These are phyloP conservation scores for Rhexocercosporidium sp. DNA, from an alignment of 2,329 filamentous ascomycete species.

Conservation along the genomic window DNA sequence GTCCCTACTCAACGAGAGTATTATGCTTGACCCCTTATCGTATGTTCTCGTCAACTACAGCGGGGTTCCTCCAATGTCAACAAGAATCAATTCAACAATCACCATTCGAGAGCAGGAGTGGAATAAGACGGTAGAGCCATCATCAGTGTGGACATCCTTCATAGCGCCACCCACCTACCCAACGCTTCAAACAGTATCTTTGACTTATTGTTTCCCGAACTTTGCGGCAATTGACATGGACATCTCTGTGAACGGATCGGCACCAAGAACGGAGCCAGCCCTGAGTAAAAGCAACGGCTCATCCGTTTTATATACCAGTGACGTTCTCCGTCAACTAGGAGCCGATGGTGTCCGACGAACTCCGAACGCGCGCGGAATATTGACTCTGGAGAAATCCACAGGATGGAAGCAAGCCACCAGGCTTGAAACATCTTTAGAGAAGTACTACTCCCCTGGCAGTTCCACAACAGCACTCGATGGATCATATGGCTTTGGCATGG, in stretches of 20 bases:
- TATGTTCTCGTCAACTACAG: conserved; percentile 17
- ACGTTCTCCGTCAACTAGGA: conserved; percentile 10
- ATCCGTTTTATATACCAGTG: background rate
- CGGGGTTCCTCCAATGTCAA: background rate
- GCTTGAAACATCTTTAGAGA: background rate
- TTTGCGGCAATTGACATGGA: conserved; percentile 11
- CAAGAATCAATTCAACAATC: background rate
- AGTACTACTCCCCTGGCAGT: background rate
- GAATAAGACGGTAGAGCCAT: background rate
- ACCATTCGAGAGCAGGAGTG: background rate
- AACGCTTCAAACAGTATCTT: background rate
- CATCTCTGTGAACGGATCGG: conserved; percentile 1
- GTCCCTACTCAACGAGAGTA: background rate
- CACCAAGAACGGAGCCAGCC: conserved; percentile 8
- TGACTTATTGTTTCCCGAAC: conserved; percentile 16
- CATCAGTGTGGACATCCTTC: background rate
- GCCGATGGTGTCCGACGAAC: conserved; percentile 4
- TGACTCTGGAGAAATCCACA: background rate
- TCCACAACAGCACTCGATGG: background rate
- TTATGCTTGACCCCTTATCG: conserved; percentile 8
- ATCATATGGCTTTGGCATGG: conserved; percentile 15
- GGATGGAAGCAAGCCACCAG: background rate
- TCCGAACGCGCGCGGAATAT: background rate
- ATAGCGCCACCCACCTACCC: background rate
- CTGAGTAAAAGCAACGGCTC: background rate